Conservation (phyloP, 352 stramenopile genomes). For the Pythium plurisporium region DNA sequence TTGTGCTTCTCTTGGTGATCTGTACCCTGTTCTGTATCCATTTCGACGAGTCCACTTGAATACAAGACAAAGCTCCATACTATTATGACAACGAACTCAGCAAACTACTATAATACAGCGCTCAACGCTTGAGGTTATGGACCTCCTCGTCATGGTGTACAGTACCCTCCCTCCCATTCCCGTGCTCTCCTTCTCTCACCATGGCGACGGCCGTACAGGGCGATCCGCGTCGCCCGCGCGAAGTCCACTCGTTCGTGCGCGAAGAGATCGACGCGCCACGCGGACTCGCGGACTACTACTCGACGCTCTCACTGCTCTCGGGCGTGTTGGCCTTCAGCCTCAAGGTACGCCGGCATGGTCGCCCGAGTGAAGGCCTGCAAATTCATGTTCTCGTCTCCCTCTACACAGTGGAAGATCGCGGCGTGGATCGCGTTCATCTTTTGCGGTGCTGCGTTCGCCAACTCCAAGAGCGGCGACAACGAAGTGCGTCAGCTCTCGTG, state of each 20-base stretch:
- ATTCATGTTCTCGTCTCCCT: background rate
- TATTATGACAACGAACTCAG: background rate
- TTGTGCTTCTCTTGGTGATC: too few relatives aligned
- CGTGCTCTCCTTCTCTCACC: background rate
- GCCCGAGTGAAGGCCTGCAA: background rate
- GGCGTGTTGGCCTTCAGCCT: constrained; percentile 56
- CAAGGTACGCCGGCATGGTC: constrained; percentile 33
- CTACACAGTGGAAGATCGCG: constrained; percentile 53
- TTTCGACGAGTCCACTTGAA: background rate
- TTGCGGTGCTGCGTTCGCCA: constrained; percentile 59
- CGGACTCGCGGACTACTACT: constrained; percentile 48
- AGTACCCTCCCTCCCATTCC: background rate
- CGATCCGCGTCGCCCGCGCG: constrained; percentile 55
- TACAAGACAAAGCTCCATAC: background rate
- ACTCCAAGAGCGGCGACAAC: constrained; percentile 50
- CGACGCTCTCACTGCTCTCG: constrained; percentile 53
- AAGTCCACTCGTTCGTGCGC: constrained; percentile 69
- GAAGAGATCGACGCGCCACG: constrained; percentile 34
- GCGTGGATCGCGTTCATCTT: constrained; percentile 66
- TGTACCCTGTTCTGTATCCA: too few relatives aligned
- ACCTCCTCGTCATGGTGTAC: background rate
- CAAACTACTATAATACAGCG: background rate
- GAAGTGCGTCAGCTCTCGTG: constrained; percentile 65
- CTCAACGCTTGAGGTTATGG: background rate
- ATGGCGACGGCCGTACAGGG: constrained; percentile 26